Base-by-base conservation (phyloP, 2,329 filamentous ascomycete species). In the Sarocladium strictum region DNA sequence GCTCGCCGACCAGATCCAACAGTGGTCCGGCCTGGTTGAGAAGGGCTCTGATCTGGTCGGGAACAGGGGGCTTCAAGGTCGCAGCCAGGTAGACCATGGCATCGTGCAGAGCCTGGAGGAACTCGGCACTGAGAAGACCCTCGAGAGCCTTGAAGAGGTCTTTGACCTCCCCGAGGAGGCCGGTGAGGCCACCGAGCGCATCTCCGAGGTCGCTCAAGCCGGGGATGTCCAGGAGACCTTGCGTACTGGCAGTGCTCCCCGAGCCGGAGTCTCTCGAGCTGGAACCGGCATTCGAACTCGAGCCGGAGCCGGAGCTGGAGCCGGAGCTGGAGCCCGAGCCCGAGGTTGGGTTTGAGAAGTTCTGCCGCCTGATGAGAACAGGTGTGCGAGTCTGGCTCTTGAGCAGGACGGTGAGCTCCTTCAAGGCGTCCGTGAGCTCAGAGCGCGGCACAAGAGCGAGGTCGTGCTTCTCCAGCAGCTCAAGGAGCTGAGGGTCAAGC, bases 361-460 rank as follows among this genome's bases (percentile, higher is more conserved):
- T 53, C 21, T 56, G 54, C 19, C 54, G 49, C 33, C 23, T 52
- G 21, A 53, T 19, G 23, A 55, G 19, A 11, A 35, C 29, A 15
- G 38, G 53, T 29, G 29, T 24, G 14, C 26, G 15, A 15, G 57
- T 53, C 21, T 58, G 68, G 47, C 64, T 68, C 59, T 66, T 67
- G 27, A 76, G 69, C 19, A 76, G 62, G 6, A 60, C 60, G 38
- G 69, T 75, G 54, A 76, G 67, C 60, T 76, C 72, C 5, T 68
- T 69, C 15, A 76, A 57, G 1, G 69, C 72, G 40, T 75, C 72
- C n/a, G 72, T 73, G 54, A 76, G 69, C 54, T 76, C 72, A 45
- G 70, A 72, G n/a, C 71, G 66, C 32, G 73, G 73, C 7, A 75
- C 73, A 51, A 76, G 61, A 26, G 69, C 73, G 29, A 76, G 63